Evolutionary conservation across 208 protist species (phyloP).

Genomic region (Borovskyia barvae): DNA sequence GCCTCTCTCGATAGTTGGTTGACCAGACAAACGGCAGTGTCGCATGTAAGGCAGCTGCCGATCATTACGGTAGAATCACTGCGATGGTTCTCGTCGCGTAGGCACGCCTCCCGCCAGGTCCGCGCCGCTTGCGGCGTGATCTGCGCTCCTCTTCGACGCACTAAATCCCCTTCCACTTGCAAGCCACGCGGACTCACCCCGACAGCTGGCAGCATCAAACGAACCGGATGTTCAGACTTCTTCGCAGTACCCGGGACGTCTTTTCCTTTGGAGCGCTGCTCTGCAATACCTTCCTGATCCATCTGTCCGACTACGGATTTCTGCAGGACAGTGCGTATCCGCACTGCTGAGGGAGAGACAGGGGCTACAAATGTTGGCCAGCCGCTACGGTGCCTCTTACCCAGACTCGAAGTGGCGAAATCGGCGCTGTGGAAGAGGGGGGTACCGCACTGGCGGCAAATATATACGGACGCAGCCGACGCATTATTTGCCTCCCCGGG

Average conservation of each 20-base stretch:
- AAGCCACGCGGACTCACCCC: constrained; percentile 33
- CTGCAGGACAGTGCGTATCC: constrained; percentile 30
- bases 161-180: constrained; percentile 51
- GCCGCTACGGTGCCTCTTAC: constrained; percentile 26
- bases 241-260: not conserved
- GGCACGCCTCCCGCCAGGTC: constrained; percentile 58
- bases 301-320: constrained; percentile 3
- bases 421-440: constrained; percentile 29
- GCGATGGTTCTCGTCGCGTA: constrained; percentile 68
- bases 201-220: constrained; percentile 8
- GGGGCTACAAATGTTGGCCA: constrained; percentile 54
- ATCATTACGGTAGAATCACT: constrained; percentile 38
- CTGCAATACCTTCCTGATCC: not conserved
- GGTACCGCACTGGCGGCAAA: constrained; percentile 27
- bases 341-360: constrained; percentile 1
- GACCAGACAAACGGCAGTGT: constrained; percentile 52
- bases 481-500: constrained; percentile 18
- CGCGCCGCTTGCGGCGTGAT: constrained; percentile 14
- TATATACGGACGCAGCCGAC: constrained; percentile 15
- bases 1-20: constrained; percentile 10
- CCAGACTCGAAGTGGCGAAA: constrained; percentile 4
- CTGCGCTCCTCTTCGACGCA: constrained; percentile 14
- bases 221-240: not conserved
- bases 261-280: not conserved
- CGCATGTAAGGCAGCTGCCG: constrained; percentile 48